Evolutionary conservation across 192 early-diverging fungal species (phyloP), one percentile per base, ranked within the genome.

Genomic region (Dispira simplex): DNA sequence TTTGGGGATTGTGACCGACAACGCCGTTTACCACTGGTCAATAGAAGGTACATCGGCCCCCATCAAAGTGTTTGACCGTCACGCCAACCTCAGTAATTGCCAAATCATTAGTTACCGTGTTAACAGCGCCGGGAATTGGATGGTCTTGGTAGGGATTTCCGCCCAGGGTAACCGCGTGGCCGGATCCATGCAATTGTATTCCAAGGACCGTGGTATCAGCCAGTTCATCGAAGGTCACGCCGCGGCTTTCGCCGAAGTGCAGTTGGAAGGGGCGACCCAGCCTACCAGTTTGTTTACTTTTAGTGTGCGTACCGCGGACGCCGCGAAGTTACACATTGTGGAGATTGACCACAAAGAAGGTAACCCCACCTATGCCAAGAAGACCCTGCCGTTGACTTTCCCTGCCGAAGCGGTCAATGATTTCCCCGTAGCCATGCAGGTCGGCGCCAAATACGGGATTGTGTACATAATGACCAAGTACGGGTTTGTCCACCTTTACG

Each of bases 81-180:
- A 97, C 69, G 71, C 79, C 16, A 90, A 70, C 65, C 79, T 99
- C 54, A 78, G 66, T 47, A 90, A 87, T 64, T 79, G 85, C 54
- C 96, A 99, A 76, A 93, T 99, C 67, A 96, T 99, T 74, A 92
- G 93, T 79, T 96, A 97, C 76, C 83, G 86, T 32, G 82, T 92
- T 54, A 90, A 91, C 69, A 77, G 83, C 48, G 91, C 91, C 65
- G 88, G 85, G 72, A 96, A 91, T 69, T 99, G 96, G 96, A 83
- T 92, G 82, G 75, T 93, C 26, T 78, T 99, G 26, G 82, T 97
- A 56, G 94, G 96, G 46, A 99, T 99, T 62, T 90, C 92, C 21
- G 90, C 92, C 25, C 82, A 82, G 77, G 80, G 90, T 59, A 85
- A 85, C 12, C 92, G 93, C 59, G 90, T 99, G 54, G 90, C 87